Evolutionary conservation across 805 yeast species (phyloP), one percentile per base, ranked within the genome.

Genomic region (Citeromyces matritensis): DNA sequence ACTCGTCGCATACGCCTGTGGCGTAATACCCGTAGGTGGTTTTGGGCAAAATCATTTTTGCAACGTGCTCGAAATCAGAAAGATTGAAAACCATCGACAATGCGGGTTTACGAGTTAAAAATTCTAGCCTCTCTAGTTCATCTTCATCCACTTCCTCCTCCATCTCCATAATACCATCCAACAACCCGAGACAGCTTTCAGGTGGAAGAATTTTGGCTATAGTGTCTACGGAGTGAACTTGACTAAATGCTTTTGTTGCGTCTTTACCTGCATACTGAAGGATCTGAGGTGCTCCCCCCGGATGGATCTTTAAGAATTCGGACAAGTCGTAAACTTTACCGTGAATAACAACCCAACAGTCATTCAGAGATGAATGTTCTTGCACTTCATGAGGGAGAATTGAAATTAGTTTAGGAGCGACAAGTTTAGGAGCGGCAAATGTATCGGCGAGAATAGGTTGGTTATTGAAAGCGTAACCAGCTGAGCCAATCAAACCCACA

Each of bases 1-100:
- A 49, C 37, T 63, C 69, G 37, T 62, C 68, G 31, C 60, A 65
- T 30, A 61, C 47, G 0, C 65, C 69, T 5, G 62, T 52, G 14
- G 64, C 54, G 40, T 59, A 61, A 39, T 63, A 63, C 12, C 60
- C 59, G 64, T 65, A 62, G 1, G 65, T 64, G 10, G 35, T 42
- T 26, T 49, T 47, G 23, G 57, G 59, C 58, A 63, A 55, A 23
- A 65, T 54, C 27, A 52, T 51, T 29, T 61, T 49, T 19, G 67
- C 67, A 12, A 63, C 67, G 38, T 48, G 57, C 42, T 63, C 69
- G 36, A 63, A 62, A 37, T 63, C 69, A 33, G 46, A 54, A 32
- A 63, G 44, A 36, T 60, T 63, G 44, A 58, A 60, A 27, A 63
- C 55, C 34, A 51, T 56, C 3, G 53, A 38, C 19, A 63, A 37